Evolutionary conservation across 805 yeast genomes (phyloP), one percentile per base, ranked within the genome.

Genomic region (Myxozyma geophila): DNA sequence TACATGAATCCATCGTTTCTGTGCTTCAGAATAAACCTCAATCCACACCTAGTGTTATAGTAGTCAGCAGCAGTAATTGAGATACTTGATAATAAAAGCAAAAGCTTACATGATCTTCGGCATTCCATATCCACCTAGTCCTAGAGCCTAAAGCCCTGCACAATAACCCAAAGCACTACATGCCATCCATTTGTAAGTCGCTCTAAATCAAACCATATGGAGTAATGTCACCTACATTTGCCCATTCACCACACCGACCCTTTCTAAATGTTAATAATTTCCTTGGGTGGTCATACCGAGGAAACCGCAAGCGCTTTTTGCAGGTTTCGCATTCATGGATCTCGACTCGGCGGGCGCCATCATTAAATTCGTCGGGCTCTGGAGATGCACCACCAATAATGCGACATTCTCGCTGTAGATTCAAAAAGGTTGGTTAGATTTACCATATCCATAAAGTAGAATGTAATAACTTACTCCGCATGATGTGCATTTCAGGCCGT

Each of bases 191-290:
- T 23, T 41, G 51, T 23, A 13, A 43, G 17, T 4, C 21, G 2
- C 47, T n/a, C 47, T 19, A 13, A 23, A 19, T 12, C 21, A 1
- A 41, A 15, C 5, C 28, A 28, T 28, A 28, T 28, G 5, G 28
- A 28, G 28, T 28, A 28, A 12, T 13, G 13, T 23, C 9, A 54
- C 67, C 44, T 36, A 71, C 71, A 70, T 89, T 89, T 60, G 92
- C 93, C 96, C 96, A 93, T 74, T 93, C 98, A 0, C 98, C 98
- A 76, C 98, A 93, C 54, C 98, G 80, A 0, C 98, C 98, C 40
- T 73, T 73, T 49, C 90, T 77, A 0, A 87, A 82, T 36, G 83
- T 78, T 15, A 93, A 75, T 28, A 93, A 76, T 63, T 82, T 83
- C 0, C 76, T 76, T 0, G 93, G 88, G 66, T 85, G 83, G 72